These are phyloP conservation scores for Aspergillus indologenus DNA, from an alignment of 495 filamentous ascomycete genomes.

Conservation along the genomic window DNA sequence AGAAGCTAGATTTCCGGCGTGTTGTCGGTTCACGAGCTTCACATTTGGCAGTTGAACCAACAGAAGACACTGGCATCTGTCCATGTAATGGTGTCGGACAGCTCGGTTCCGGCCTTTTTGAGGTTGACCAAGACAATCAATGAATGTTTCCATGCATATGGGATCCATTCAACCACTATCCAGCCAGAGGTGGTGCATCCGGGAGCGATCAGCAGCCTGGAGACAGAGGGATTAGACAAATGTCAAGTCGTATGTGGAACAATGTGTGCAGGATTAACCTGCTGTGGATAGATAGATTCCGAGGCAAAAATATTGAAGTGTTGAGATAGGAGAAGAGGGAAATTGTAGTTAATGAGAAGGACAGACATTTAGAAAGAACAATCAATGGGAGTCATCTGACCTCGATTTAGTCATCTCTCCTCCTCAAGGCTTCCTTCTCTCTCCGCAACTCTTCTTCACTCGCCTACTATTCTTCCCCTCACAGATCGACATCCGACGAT, in stretches of 20 bases:
- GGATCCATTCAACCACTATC: slow-evolving; percentile 43
- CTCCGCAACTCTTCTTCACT: background rate
- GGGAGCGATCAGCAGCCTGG: background rate
- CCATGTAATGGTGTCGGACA: slow-evolving; percentile 34
- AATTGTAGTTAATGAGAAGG: background rate
- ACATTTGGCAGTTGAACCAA: slow-evolving; percentile 48
- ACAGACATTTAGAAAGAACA: background rate
- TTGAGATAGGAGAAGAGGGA: background rate
- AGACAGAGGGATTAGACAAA: background rate
- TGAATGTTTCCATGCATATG: slow-evolving; percentile 48
- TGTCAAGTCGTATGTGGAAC: slow-evolving; percentile 22
- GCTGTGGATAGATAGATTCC: slow-evolving; percentile 16
- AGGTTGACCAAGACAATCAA: slow-evolving; percentile 33
- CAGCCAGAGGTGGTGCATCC: slow-evolving; percentile 43
- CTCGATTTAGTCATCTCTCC: background rate
- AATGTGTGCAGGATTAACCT: slow-evolving; percentile 21
- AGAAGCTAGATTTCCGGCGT: slow-evolving; percentile 34
- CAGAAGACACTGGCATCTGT: slow-evolving; percentile 43
- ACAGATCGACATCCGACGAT: background rate
- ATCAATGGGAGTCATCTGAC: slow-evolving; percentile 1
- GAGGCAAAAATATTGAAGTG: background rate
- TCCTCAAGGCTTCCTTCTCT: background rate
- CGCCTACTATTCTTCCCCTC: background rate
- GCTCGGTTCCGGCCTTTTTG: slow-evolving; percentile 28
- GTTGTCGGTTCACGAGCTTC: slow-evolving; percentile 41